A percentile compares a stretch with the other conserved stretches of the same genome.
Evolutionary conservation across 345 rosid genomes (phyloP).

Genomic region (Citrus unshiu): DNA sequence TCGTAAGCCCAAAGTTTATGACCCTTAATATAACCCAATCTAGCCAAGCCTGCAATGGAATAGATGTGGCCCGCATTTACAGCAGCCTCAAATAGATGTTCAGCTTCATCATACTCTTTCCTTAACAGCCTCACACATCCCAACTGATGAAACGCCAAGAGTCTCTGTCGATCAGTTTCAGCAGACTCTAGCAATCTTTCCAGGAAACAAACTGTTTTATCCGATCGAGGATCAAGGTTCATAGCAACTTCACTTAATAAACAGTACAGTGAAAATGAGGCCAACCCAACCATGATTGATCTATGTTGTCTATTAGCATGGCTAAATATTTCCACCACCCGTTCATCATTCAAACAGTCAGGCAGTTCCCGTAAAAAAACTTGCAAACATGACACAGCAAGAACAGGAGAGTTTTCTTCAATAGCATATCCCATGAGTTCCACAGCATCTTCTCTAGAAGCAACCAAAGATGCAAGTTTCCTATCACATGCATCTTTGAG

Average conservation of each 20-base stretch:
- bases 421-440: constrained; percentile 92
- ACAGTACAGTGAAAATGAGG: constrained; percentile 76
- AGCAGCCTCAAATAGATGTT: constrained; percentile 65
- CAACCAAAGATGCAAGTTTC: constrained; percentile 67
- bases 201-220: constrained; percentile 61
- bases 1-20: constrained; percentile 63
- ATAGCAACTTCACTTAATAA: constrained; percentile 83
- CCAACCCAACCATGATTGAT: constrained; percentile 71
- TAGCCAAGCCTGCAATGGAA: constrained; percentile 85
- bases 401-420: constrained; percentile 68
- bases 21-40: constrained; percentile 64
- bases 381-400: constrained; percentile 90
- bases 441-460: constrained; percentile 71
- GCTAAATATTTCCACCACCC: constrained; percentile 60
- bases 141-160: constrained; percentile 85
- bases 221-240: constrained; percentile 69
- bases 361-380: constrained; percentile 73
- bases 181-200: constrained; percentile 69
- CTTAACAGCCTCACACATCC: constrained; percentile 83
- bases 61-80: constrained; percentile 68
- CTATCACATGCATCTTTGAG: constrained; percentile 89
- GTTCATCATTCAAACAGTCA: constrained; percentile 67
- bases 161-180: constrained; percentile 59
- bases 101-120: constrained; percentile 81
- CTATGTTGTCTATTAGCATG: constrained; percentile 51